Conservation (phyloP, 176 grass and related monocot genomes). For the Triticum monococcum region DNA sequence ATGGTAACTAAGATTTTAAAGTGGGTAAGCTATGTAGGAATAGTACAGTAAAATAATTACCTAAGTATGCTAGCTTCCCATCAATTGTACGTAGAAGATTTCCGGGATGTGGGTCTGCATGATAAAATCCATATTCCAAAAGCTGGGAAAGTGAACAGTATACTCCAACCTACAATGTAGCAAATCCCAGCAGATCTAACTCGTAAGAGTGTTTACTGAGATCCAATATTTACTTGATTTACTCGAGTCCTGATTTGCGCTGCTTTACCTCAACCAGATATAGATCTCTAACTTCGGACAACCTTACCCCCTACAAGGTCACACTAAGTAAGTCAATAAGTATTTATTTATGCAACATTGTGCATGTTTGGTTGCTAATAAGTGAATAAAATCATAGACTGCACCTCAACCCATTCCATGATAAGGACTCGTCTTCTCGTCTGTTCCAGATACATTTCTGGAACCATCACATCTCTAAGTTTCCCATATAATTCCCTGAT, state of each 20-base stretch:
- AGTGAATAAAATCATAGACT: constrained; percentile 28
- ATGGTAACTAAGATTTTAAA: constrained; percentile 2
- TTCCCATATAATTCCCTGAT: constrained; percentile 85
- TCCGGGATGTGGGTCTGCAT: constrained; percentile 97
- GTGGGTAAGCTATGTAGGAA: background rate
- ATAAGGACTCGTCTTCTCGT: constrained; percentile 68
- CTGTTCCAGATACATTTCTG: constrained; percentile 87
- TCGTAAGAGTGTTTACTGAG: constrained; percentile 6
- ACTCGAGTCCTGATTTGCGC: background rate
- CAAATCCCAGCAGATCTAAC: constrained; percentile 14
- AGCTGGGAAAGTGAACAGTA: constrained; percentile 98
- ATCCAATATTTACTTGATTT: background rate
- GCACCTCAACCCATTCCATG: constrained; percentile 99
- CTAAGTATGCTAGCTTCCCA: constrained; percentile 93
- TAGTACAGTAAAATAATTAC: constrained; percentile 38
- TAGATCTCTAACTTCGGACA: constrained; percentile 85
- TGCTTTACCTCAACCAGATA: constrained; percentile 88
- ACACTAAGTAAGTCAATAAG: background rate
- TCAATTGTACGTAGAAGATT: constrained; percentile 90
- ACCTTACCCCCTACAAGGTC: constrained; percentile 58
- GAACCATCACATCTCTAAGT: constrained; percentile 79
- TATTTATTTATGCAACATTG: constrained; percentile 16
- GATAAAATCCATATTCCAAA: constrained; percentile 98
- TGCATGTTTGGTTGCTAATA: background rate
- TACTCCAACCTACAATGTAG: constrained; percentile 77